Percentiles rank a stretch among this genome's conserved stretches.
Evolutionary conservation across 768 basidiomycete genomes (phyloP).

Genomic region (Boletus tomentosulus): DNA sequence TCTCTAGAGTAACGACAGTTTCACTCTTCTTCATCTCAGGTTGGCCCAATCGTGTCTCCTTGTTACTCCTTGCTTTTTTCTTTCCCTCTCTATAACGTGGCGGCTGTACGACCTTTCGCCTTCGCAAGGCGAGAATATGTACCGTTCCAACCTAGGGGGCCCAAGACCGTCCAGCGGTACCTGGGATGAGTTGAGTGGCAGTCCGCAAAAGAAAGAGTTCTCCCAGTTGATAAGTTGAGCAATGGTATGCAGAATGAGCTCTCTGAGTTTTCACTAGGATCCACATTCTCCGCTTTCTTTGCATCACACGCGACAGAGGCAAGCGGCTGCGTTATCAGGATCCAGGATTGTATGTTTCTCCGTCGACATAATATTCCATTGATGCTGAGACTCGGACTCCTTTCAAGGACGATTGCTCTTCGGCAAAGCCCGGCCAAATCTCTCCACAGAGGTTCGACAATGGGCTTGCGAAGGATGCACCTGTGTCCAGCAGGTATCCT

Average conservation of each 20-base stretch:
- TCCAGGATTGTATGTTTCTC: conserved; percentile 37
- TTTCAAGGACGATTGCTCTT: conserved; percentile 44
- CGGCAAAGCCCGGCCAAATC: conserved; percentile 45
- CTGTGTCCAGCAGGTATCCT: conserved; percentile 39
- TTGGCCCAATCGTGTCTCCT: no score
- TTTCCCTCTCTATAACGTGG: no score
- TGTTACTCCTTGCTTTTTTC: no score
- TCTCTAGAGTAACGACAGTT: no score
- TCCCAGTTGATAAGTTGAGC: conserved; percentile 42
- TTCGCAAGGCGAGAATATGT: conserved; percentile 42
- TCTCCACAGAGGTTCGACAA: conserved; percentile 54
- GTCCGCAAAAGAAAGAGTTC: conserved; percentile 48
- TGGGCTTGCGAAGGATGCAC: conserved; percentile 39
- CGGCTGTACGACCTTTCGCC: conserved; percentile 47
- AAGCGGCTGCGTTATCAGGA: conserved; percentile 36
- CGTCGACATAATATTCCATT: conserved; percentile 8
- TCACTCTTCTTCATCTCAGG: no score
- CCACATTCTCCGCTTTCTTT: conserved; percentile 37
- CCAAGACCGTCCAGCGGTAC: conserved; percentile 49
- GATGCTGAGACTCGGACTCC: conserved; percentile 14
- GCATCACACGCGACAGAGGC: conserved; percentile 46
- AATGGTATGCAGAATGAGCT: conserved; percentile 1
- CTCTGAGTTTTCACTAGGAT: conserved; percentile 35
- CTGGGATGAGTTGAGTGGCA: conserved; percentile 56
- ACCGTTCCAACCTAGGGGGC: conserved; percentile 42